Evolutionary conservation across 2,329 filamentous ascomycete genomes (phyloP).

Genomic region (Emergomyces orientalis): DNA sequence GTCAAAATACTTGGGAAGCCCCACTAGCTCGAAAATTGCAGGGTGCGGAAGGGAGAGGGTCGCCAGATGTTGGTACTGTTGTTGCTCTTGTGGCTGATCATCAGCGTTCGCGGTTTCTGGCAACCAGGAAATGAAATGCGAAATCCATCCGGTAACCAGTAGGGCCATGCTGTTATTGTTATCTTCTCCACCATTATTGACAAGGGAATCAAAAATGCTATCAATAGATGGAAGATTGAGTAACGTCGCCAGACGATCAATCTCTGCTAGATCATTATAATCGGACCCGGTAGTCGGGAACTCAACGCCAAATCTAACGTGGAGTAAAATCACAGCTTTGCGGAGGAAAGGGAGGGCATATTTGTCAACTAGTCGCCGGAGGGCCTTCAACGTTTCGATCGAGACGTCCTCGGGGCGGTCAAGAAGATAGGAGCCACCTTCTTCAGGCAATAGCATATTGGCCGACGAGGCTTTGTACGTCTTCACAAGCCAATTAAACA

Average conservation of each 20-base stretch:
- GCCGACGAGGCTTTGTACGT: constrained; percentile 8
- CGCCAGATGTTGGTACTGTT: constrained; percentile 15
- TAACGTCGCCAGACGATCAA: constrained; percentile 67
- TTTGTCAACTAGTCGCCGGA: constrained; percentile 49
- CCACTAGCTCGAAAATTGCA: constrained; percentile 86
- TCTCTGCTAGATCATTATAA: constrained; percentile 52
- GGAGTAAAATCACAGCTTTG: constrained; percentile 72
- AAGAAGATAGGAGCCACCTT: constrained; percentile 11
- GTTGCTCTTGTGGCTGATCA: neutral
- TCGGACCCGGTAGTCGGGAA: constrained; percentile 58
- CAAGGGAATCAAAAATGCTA: constrained; percentile 59
- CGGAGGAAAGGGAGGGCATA: constrained; percentile 87
- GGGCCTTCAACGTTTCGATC: constrained; percentile 20
- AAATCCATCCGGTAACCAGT: constrained; percentile 62
- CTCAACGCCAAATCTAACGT: constrained; percentile 81
- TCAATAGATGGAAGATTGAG: constrained; percentile 70
- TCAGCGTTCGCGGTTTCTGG: constrained; percentile 17
- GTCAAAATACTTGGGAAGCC: constrained; percentile 85
- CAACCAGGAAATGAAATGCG: constrained; percentile 34
- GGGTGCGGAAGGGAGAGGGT: constrained; percentile 61
- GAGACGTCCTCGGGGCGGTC: constrained; percentile 24
- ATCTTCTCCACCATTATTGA: constrained; percentile 30
- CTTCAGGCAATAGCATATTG: neutral
- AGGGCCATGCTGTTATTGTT: constrained; percentile 37
- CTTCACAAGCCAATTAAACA: constrained; percentile 32